phyloP scores from a whole-genome alignment of 352 stramenopile species.

The Phytophthora gonapodyides region DNA sequence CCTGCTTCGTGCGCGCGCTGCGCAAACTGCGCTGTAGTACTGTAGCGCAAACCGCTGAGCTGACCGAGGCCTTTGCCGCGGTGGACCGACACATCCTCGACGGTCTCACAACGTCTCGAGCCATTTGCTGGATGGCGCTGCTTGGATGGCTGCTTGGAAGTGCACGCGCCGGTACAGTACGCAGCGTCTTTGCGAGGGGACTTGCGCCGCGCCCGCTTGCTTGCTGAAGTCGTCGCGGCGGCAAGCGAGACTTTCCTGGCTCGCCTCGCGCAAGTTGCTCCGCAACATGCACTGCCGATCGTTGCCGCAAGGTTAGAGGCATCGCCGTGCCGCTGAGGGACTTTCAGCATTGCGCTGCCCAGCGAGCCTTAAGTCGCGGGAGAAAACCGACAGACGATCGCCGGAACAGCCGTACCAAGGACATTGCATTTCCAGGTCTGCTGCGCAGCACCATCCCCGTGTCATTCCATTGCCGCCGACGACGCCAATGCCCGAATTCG shows the following conservation, averaged over 20 bases:
- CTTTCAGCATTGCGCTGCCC: neutral
- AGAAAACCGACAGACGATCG: conserved; percentile 6
- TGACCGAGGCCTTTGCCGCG: conserved; percentile 8
- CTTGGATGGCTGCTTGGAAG: conserved; percentile 26
- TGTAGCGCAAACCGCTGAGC: conserved; percentile 9
- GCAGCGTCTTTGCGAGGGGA: conserved; percentile 20
- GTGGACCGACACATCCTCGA: conserved; percentile 23
- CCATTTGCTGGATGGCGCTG: conserved; percentile 9
- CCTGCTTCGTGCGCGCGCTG: too few species aligned
- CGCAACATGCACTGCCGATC: too few species aligned
- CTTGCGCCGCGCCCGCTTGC: conserved; percentile 30
- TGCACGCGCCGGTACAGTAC: conserved; percentile 23
- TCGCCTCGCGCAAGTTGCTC: neutral
- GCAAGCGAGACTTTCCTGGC: neutral
- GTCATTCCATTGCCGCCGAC: neutral
- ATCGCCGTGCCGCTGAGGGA: too few species aligned
- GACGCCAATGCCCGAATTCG: conserved; percentile 6
- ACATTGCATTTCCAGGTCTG: conserved; percentile 23
- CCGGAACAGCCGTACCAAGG: conserved; percentile 5
- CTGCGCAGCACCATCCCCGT: conserved; percentile 5
- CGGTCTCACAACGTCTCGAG: conserved; percentile 2
- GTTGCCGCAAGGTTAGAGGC: neutral
- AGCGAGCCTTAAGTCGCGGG: conserved; percentile 1
- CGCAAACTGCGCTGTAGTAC: too few species aligned
- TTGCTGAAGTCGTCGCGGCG: conserved; percentile 1